Base-by-base conservation (phyloP, 1,284 basidiomycete genomes). In the Pterula multifida region DNA sequence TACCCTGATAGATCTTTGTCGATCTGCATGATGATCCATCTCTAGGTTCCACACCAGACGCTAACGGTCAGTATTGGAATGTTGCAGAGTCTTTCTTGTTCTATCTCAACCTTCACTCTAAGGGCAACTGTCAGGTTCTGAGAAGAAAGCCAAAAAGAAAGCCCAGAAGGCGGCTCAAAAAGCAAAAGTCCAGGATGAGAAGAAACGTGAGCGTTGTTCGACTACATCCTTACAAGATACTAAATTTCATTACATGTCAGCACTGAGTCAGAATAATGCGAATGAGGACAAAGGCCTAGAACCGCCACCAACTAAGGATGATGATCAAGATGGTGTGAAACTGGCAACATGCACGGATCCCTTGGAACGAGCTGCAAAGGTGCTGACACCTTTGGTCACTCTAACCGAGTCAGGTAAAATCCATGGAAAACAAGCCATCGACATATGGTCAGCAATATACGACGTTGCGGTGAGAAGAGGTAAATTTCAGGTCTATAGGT, bases 61-160 rank as follows among this genome's bases (percentile, higher is more conserved):
- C 60, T 71, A 74, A 63, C 44, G 61, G 51, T 51, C 23, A 26
- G 51, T 19, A 35, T 32, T 22, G 19, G 35, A 36, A 24, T 45
- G 22, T 11, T 45, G 22, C 11, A 12, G 36, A 50, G 26, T 17
- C 11, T 44, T 26, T 21, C 28, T 13, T 22, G n/a, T 45, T 21
- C 35, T 35, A 15, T 26, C 28, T 44, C 24, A 24, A 25, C 36
- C 9, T 15, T 2, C 17, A 3, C 45, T 25, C 39, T 15, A 42
- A 42, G 69, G 54, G 4, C 63, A 64, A 63, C 64, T 78, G 28
- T 76, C 83, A 47, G 84, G 83, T 53, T 79, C 78, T 0, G 81
- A 83, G 60, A 90, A 90, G 66, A 94, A 93, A 64, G 89, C 88
- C 0, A 85, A 86, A 62, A 93, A 91, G 66, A 94, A 90, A 61